A percentile compares a stretch with the other conserved stretches of the same genome.
phyloP scores from a whole-genome alignment of 306 rosid genomes.

The Citrullus mucosospermus region DNA sequence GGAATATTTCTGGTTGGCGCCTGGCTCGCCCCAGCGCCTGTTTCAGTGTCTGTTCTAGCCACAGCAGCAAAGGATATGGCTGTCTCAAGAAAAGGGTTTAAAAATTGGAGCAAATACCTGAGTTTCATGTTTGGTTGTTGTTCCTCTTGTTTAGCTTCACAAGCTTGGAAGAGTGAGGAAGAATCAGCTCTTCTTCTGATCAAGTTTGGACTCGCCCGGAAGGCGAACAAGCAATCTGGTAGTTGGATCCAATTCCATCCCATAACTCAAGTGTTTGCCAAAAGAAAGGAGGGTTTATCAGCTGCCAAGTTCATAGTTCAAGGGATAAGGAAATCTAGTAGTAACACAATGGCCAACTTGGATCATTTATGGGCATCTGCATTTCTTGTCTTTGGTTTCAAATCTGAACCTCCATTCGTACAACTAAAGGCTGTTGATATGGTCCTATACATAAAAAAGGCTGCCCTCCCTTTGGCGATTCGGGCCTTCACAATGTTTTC shows the following conservation, averaged over 20 bases:
- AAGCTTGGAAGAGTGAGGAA: conserved; percentile 59
- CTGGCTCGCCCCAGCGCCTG: conserved; percentile 68
- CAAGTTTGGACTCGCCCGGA: conserved; percentile 54
- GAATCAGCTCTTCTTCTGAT: conserved; percentile 59
- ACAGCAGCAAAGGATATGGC: conserved; percentile 51
- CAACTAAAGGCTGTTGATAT: conserved; percentile 50
- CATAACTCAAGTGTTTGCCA: conserved; percentile 47
- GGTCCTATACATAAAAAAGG: conserved; percentile 56
- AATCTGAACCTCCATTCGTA: conserved; percentile 63
- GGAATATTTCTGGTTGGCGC: conserved; percentile 67
- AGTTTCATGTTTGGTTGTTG: conserved; percentile 23
- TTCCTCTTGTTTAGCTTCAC: conserved; percentile 39
- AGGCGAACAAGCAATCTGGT: conserved; percentile 34
- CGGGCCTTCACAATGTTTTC: conserved; percentile 69
- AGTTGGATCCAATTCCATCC: conserved; percentile 76
- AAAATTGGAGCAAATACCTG: conserved; percentile 38
- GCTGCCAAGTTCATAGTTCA: conserved; percentile 57
- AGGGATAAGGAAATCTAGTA: conserved; percentile 38
- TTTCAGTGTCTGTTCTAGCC: conserved; percentile 34
- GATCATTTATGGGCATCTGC: conserved; percentile 85
- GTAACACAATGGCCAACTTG: conserved; percentile 27
- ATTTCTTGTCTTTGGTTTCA: conserved; percentile 82
- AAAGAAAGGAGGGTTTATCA: conserved; percentile 48
- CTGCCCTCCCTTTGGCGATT: conserved; percentile 77
- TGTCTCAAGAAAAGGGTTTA: conserved; percentile 22